phyloP scores from a whole-genome alignment of 768 basidiomycete genomes.

The Suillus tomentosus region DNA sequence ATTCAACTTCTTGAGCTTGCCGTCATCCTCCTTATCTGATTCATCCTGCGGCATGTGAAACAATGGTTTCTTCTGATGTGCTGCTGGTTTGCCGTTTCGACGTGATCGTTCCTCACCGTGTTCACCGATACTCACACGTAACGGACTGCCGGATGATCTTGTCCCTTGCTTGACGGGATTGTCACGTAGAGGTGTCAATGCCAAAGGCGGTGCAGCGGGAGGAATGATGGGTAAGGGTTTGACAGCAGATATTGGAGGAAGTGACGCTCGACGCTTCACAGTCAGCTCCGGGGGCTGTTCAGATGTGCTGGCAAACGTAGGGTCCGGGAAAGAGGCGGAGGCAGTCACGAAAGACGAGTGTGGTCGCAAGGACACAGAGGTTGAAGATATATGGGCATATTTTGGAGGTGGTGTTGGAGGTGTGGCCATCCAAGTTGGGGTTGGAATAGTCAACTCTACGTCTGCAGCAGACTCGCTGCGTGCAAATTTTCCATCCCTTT shows the following conservation, averaged over 20 bases:
- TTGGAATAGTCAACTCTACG: conserved; percentile 25
- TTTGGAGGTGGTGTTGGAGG: conserved; percentile 59
- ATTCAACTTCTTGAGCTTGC: neutral
- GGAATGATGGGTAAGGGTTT: conserved; percentile 19
- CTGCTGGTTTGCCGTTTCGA: neutral
- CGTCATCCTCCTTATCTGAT: conserved; percentile 24
- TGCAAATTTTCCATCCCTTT: conserved; percentile 9
- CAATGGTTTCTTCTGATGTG: conserved; percentile 9
- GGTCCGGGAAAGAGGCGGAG: conserved; percentile 29
- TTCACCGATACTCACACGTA: neutral
- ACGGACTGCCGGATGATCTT: conserved; percentile 3
- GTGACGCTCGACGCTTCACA: conserved; percentile 42
- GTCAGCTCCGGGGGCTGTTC: conserved; percentile 14
- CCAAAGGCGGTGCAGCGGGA: conserved; percentile 1
- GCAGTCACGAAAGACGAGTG: conserved; percentile 51
- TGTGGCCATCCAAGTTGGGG: conserved; percentile 60
- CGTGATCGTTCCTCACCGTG: neutral
- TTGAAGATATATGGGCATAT: conserved; percentile 32
- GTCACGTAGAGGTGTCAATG: neutral
- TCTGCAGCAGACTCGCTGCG: conserved; percentile 6
- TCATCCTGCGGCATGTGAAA: conserved; percentile 22
- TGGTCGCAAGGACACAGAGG: conserved; percentile 38
- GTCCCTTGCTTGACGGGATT: neutral
- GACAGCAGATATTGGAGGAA: conserved; percentile 37
- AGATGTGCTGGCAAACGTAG: conserved; percentile 27